Evolutionary conservation across 441 rosid genomes (phyloP).

Genomic region (Theobroma grandiflorum): DNA sequence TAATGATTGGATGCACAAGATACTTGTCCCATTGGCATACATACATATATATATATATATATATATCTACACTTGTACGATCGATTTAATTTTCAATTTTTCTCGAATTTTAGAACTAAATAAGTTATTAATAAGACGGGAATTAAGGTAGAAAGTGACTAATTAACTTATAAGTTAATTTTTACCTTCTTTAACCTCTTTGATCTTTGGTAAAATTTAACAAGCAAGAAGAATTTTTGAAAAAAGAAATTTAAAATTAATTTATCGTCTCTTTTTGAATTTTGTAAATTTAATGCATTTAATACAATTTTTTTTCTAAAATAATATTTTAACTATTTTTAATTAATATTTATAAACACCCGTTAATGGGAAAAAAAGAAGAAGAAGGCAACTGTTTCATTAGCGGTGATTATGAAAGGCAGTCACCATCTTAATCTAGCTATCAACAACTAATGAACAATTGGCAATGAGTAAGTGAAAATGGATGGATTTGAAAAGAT

Average conservation of each 20-base stretch:
- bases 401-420: background rate
- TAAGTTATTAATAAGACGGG: background rate
- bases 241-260: no score
- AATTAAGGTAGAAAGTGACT: background rate
- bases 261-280: no score
- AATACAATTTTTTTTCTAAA: no score
- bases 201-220: background rate
- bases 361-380: background rate
- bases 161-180: no score
- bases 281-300: no score
- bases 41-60: background rate
- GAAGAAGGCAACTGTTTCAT: background rate
- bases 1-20: background rate
- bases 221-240: no score
- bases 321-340: no score
- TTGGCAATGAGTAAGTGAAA: background rate
- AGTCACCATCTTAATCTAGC: conserved; percentile 15
- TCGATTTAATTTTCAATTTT: background rate
- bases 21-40: background rate
- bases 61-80: background rate
- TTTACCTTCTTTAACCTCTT: background rate
- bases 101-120: background rate
- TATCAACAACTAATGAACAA: background rate
- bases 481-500: background rate
- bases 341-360: no score